A percentile compares a stretch with the other conserved stretches of the same genome.
These are phyloP conservation scores for Chrysosporium queenslandicum DNA, from an alignment of 2,329 filamentous ascomycete species.

Conservation along the genomic window DNA sequence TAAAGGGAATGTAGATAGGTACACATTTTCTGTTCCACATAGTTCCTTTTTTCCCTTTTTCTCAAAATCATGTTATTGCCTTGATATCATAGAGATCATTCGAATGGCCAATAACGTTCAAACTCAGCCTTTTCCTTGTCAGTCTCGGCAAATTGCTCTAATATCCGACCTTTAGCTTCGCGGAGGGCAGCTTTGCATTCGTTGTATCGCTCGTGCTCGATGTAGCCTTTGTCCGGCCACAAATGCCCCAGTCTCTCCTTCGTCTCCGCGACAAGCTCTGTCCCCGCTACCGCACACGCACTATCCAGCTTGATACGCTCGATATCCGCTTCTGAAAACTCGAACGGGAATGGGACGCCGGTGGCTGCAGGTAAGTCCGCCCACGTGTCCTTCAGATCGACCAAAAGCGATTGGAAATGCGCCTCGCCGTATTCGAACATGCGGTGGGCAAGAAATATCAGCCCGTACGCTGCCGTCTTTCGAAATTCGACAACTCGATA, in stretches of 20 bases:
- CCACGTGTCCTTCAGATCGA: slow-evolving; percentile 24
- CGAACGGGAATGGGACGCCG: slow-evolving; percentile 20
- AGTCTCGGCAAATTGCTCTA: slow-evolving; percentile 20
- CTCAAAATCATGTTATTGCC: too few species aligned
- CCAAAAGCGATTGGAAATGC: slow-evolving; percentile 25
- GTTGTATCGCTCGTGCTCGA: slow-evolving; percentile 13
- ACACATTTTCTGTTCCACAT: too few species aligned
- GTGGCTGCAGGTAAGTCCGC: slow-evolving; percentile 19
- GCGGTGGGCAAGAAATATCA: slow-evolving; percentile 25
- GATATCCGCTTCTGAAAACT: slow-evolving; percentile 22
- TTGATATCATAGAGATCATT: slow-evolving; percentile 11
- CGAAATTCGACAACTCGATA: slow-evolving; percentile 14
- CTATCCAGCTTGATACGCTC: slow-evolving; percentile 23
- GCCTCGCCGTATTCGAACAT: slow-evolving; percentile 28
- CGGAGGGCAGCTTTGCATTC: slow-evolving; percentile 15
- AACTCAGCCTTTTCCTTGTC: slow-evolving; percentile 6
- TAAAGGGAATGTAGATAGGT: too few species aligned
- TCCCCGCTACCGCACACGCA: slow-evolving; percentile 22
- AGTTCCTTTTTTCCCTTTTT: too few species aligned
- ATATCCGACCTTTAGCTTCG: slow-evolving; percentile 21
- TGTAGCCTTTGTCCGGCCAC: slow-evolving; percentile 16
- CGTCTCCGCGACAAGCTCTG: slow-evolving; percentile 20
- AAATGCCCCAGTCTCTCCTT: slow-evolving; percentile 22
- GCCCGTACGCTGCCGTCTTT: slow-evolving; percentile 18
- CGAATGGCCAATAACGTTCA: slow-evolving; percentile 24